phyloP scores from a whole-genome alignment of 345 rosid genomes.

The Kernera saxatilis region DNA sequence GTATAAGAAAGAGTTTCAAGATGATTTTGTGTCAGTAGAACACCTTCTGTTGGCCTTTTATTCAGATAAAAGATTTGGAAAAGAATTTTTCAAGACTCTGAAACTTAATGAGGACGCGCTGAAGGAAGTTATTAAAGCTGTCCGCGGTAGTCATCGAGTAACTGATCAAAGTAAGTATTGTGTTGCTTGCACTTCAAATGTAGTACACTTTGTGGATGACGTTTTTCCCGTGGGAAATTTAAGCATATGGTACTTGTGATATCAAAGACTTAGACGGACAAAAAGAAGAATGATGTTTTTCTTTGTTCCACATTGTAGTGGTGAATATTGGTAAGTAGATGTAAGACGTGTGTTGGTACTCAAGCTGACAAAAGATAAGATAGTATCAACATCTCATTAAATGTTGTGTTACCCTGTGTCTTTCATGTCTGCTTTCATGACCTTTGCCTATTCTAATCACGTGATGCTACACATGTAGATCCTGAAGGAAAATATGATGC shows the following conservation, averaged over 20 bases:
- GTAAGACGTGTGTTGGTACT: background rate
- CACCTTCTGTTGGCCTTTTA: conserved; percentile 62
- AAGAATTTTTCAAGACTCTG: conserved; percentile 49
- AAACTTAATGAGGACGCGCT: conserved; percentile 58
- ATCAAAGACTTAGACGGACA: background rate
- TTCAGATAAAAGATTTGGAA: conserved; percentile 74
- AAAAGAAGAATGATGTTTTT: background rate
- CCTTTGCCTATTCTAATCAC: background rate
- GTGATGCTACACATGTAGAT: conserved; percentile 38
- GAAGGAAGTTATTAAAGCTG: conserved; percentile 61
- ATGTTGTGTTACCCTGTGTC: background rate
- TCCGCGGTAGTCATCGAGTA: conserved; percentile 82
- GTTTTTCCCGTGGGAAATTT: background rate
- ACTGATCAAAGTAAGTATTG: conserved; percentile 71
- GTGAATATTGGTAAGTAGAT: background rate
- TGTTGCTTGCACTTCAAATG: background rate
- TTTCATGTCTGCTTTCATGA: background rate
- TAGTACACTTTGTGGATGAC: background rate
- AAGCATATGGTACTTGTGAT: background rate
- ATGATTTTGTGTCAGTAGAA: conserved; percentile 77
- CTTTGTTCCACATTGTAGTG: background rate
- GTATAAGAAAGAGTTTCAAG: conserved; percentile 70
- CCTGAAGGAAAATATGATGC: conserved; percentile 85
- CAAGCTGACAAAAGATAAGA: background rate
- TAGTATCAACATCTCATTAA: background rate